Evolutionary conservation across 495 filamentous ascomycete species (phyloP), one percentile per base, ranked within the genome.

Genomic region (Aspergillus biplanus): DNA sequence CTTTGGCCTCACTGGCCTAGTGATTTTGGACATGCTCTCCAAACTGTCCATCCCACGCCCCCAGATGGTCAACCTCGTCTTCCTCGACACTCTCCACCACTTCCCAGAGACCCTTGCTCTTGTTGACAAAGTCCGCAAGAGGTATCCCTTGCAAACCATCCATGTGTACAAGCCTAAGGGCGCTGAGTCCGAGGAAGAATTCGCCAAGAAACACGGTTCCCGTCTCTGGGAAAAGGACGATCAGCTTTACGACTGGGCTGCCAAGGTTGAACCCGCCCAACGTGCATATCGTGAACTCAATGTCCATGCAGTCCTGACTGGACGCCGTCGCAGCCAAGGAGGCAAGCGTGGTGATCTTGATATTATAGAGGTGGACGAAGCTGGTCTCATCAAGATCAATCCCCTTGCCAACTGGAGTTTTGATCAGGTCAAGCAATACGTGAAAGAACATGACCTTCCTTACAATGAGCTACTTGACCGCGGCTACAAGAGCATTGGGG

Each of bases 381-480:
- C 90, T 52, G 93, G 93, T 47, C 82, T 98, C 55, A 86, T 98
- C 85, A 99, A 99, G 82, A 87, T 99, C 83, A 99, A 99, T 80
- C 96, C 95, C n/a, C 82, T 99, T 48, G 93, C 92, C 67, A 96
- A 96, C 82, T 99, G 95, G 95, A 82, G 87, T 46, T 98, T 98
- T 77, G 77, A 86, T 58, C 90, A 97, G 73, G 95, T 99, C 50
- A 86, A 92, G 76, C 83, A 84, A 37, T 99, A 99, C 75, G 82
- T 97, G 81, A 82, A 86, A 59, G 87, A 89, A 64, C 84, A 97
- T 79, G 72, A 95, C 60, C 91, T 99, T 5, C 96, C 95, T 1
- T 98, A 97, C 83, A 99, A 99, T 71, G 88, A 84, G 59, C 83
- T 99, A 11, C 83, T 99, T 5, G 91, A 98, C 79, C 82, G 80